Conservation (phyloP, 2,329 filamentous ascomycete genomes). For the Aspergillus neoniger region DNA sequence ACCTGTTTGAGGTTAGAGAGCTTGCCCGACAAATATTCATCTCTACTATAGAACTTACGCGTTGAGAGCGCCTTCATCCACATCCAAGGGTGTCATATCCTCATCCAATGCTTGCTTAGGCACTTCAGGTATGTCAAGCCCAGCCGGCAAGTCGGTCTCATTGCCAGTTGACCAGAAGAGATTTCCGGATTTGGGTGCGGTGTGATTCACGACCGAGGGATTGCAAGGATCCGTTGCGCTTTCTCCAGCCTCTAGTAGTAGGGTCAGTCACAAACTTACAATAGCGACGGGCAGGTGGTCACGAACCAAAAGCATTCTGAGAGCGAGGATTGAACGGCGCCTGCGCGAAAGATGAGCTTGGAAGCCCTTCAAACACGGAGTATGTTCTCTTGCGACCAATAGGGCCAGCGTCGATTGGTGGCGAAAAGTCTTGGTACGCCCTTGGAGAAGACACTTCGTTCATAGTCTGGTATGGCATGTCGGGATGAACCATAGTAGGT, state of each 20-base stretch:
- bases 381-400: slow-evolving; percentile 51
- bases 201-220: slow-evolving; percentile 39
- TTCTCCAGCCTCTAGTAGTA: slow-evolving; percentile 27
- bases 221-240: slow-evolving; percentile 35
- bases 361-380: slow-evolving; percentile 52
- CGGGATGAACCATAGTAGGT: slow-evolving; percentile 41
- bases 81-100: slow-evolving; percentile 37
- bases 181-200: slow-evolving; percentile 38
- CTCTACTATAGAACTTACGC: slow-evolving; percentile 32
- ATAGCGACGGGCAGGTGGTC: neutral
- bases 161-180: slow-evolving; percentile 43
- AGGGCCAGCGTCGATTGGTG: slow-evolving; percentile 48
- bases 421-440: slow-evolving; percentile 56
- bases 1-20: slow-evolving; percentile 32
- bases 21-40: neutral
- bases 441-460: slow-evolving; percentile 45
- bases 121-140: slow-evolving; percentile 35
- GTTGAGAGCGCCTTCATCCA: slow-evolving; percentile 44
- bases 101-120: slow-evolving; percentile 36
- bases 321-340: slow-evolving; percentile 39
- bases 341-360: slow-evolving; percentile 45
- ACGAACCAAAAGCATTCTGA: slow-evolving; percentile 39
- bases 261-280: slow-evolving; percentile 11
- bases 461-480: slow-evolving; percentile 47
- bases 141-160: slow-evolving; percentile 35